Evolutionary conservation across 1,284 basidiomycete genomes (phyloP).

Genomic region (Uromyces viciae-fabae): DNA sequence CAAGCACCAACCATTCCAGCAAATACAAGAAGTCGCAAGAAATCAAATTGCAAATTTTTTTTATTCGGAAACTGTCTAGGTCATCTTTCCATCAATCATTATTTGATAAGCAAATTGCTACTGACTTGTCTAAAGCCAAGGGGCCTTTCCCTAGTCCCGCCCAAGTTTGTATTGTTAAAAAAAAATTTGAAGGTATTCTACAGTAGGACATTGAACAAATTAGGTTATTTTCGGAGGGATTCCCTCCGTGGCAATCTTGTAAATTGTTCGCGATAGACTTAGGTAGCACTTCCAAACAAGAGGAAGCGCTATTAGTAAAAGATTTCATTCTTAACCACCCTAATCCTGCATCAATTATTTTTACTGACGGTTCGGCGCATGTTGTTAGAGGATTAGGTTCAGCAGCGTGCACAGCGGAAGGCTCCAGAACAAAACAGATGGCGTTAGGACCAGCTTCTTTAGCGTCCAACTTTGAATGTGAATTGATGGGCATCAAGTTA

Average conservation of each 20-base stretch:
- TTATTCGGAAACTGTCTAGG: not conserved
- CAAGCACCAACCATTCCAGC: not conserved
- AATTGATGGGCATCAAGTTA: not conserved
- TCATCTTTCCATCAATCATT: too few relatives aligned
- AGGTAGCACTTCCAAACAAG: not conserved
- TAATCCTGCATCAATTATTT: not conserved
- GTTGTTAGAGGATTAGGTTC: not conserved
- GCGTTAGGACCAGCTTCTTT: not conserved
- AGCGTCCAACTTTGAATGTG: slow-evolving; percentile 5
- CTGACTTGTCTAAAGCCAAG: too few relatives aligned
- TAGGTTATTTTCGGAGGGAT: not conserved
- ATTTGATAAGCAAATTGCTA: too few relatives aligned
- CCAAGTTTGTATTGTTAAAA: too few relatives aligned
- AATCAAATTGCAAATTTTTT: not conserved
- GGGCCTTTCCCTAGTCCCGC: too few relatives aligned
- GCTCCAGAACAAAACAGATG: not conserved
- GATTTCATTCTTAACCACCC: not conserved
- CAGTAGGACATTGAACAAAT: too few relatives aligned
- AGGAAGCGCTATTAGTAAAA: too few relatives aligned
- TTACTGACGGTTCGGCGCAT: not conserved
- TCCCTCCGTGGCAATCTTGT: not conserved
- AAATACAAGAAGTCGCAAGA: not conserved
- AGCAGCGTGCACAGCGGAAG: not conserved
- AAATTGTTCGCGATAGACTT: not conserved
- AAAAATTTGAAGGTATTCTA: too few relatives aligned